Conservation (phyloP, 495 filamentous ascomycete genomes). For the Lasiosphaeria ovina region DNA sequence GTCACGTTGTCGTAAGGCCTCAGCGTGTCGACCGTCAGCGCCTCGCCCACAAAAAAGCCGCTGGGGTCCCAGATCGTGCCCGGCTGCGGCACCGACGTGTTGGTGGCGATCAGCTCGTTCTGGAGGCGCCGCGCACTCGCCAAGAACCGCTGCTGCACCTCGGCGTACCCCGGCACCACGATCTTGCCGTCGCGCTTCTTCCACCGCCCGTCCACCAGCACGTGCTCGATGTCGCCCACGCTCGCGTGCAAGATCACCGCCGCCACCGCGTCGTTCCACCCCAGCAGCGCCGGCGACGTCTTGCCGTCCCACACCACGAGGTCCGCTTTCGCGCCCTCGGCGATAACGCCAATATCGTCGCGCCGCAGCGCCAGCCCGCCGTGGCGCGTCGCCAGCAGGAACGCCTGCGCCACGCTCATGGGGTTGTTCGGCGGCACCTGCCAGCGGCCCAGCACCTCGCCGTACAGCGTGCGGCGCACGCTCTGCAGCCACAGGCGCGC, state of each 20-base stretch:
- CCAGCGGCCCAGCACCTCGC: conserved; percentile 36
- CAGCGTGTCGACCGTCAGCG: conserved; percentile 12
- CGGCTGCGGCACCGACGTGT: conserved; percentile 10
- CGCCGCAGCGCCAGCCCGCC: conserved; percentile 47
- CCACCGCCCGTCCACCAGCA: conserved; percentile 48
- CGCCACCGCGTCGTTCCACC: conserved; percentile 50
- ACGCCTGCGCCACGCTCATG: conserved; percentile 49
- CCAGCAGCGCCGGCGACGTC: conserved; percentile 43
- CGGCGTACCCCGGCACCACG: conserved; percentile 25
- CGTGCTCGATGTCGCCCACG: conserved; percentile 46
- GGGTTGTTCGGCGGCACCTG: conserved; percentile 39
- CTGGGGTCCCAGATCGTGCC: neutral
- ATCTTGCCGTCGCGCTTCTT: conserved; percentile 40
- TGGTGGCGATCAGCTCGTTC: conserved; percentile 1
- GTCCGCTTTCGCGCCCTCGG: conserved; percentile 47
- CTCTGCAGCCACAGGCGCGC: conserved; percentile 45
- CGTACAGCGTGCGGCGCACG: conserved; percentile 31
- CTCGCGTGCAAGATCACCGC: conserved; percentile 51
- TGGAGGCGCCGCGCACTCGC: conserved; percentile 31
- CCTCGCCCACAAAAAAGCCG: conserved; percentile 4
- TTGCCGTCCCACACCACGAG: conserved; percentile 49
- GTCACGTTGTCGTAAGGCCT: conserved; percentile 9
- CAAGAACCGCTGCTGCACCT: conserved; percentile 31
- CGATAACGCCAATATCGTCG: conserved; percentile 46
- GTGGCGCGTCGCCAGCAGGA: conserved; percentile 47